Conservation (phyloP, 164 flowering plant species). For the Sedum album region DNA sequence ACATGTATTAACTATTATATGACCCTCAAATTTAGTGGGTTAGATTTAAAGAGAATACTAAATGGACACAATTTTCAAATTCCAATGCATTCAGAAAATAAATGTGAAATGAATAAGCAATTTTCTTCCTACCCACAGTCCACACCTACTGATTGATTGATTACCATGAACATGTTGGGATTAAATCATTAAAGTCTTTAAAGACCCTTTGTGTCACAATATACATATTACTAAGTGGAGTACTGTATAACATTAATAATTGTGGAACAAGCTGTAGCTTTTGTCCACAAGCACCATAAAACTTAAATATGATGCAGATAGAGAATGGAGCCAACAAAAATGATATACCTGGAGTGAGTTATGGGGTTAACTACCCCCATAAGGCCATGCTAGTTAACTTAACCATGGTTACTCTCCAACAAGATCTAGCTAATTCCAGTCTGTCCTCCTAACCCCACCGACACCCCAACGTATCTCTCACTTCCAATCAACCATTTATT, state of each 20-base stretch:
- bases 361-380: background rate
- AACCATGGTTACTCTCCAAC: constrained; percentile 4
- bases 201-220: background rate
- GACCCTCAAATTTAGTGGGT: no score
- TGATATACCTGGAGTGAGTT: constrained; percentile 4
- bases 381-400: background rate
- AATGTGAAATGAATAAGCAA: background rate
- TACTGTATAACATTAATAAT: background rate
- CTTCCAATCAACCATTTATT: constrained; percentile 1
- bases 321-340: background rate
- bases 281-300: background rate
- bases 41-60: no score
- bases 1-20: no score
- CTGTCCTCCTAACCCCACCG: constrained; percentile 2
- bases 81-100: background rate
- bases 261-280: background rate
- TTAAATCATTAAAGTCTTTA: no score
- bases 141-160: background rate
- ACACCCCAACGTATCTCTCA: constrained; percentile 1
- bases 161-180: background rate
- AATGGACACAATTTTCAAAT: no score
- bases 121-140: background rate
- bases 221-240: no score
- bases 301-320: background rate
- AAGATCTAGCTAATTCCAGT: constrained; percentile 1